A percentile compares a stretch with the other conserved stretches of the same genome.
phyloP scores from a whole-genome alignment of 1,284 basidiomycete species.

The Cystobasidiaceae sp. region DNA sequence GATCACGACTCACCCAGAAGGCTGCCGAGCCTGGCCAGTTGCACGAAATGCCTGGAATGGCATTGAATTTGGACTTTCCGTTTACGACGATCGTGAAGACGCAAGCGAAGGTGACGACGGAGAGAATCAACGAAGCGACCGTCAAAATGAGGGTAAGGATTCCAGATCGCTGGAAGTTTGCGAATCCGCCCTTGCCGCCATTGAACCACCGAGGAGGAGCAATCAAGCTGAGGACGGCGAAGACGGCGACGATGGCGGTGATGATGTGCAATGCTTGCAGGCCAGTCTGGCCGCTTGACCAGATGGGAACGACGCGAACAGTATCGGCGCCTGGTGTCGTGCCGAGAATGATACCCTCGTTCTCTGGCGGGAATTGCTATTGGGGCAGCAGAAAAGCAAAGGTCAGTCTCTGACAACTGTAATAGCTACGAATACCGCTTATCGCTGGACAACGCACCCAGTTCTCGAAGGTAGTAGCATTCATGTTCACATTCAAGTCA shows the following conservation, averaged over 20 bases:
- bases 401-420: no score
- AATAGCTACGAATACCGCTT: no score
- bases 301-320: not conserved
- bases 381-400: no score
- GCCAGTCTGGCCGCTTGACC: not conserved
- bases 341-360: conserved; percentile 13
- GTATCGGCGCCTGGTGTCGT: conserved; percentile 14
- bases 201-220: conserved; percentile 17
- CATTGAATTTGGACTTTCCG: conserved; percentile 4
- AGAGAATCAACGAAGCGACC: conserved; percentile 1
- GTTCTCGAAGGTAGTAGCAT: conserved; percentile 21
- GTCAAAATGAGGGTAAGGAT: conserved; percentile 14
- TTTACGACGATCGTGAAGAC: not conserved
- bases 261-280: conserved; percentile 16
- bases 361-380: no score
- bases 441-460: not conserved
- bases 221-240: not conserved
- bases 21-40: conserved; percentile 14
- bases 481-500: conserved; percentile 23
- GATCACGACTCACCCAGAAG: conserved; percentile 14
- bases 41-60: conserved; percentile 9
- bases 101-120: conserved; percentile 9
- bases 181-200: conserved; percentile 9
- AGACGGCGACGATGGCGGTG: conserved; percentile 11
- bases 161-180: conserved; percentile 24